Evolutionary conservation across 1,139 yeast genomes (phyloP), one percentile per base, ranked within the genome.

Genomic region (Pichia inconspicua): DNA sequence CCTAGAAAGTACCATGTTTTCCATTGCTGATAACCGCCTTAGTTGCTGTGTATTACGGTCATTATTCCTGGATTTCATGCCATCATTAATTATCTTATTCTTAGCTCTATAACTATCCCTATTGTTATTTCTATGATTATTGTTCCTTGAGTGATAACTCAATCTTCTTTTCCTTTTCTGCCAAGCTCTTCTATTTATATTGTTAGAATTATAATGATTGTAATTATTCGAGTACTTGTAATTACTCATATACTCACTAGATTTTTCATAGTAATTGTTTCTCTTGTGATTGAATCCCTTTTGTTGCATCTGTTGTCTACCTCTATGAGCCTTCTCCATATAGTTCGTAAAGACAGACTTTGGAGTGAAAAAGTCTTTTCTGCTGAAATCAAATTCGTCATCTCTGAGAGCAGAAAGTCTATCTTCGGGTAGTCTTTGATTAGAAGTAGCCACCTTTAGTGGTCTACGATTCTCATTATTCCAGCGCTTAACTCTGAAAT

Each of bases 311-410:
- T 55, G 55, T 17, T 50, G 55, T 40, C 56, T 59, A 63, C 65
- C 65, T 52, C 72, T 80, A 38, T 80, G 78, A 53, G 80, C 80
- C 56, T 82, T 83, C 56, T 79, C 87, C 83, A 83, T 75, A 60
- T 82, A 83, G 57, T 80, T 83, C 54, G 77, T 78, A 57, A 80
- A 77, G 6, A 80, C 84, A 27, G 89, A 80, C 51, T 83, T 84
- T 2, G 94, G 94, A 2, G 94, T 84, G 60, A 83, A 84, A 56
- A 75, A 82, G 60, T 84, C 90, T 55, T 80, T 84, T 51, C 90
- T 72, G 57, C 77, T 78, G 59, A 78, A 82, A 40, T 54, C 53
- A 25, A 53, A 44, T 1, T 44, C 31, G 14, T 43, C 48, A n/a
- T 52, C 52, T 12, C 44, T 45, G 7, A 43, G 40, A 17, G 43